A percentile compares a stretch with the other conserved stretches of the same genome.
Evolutionary conservation across 129 eudicot genomes (phyloP).

Genomic region (Chrysanthemum makinoi): DNA sequence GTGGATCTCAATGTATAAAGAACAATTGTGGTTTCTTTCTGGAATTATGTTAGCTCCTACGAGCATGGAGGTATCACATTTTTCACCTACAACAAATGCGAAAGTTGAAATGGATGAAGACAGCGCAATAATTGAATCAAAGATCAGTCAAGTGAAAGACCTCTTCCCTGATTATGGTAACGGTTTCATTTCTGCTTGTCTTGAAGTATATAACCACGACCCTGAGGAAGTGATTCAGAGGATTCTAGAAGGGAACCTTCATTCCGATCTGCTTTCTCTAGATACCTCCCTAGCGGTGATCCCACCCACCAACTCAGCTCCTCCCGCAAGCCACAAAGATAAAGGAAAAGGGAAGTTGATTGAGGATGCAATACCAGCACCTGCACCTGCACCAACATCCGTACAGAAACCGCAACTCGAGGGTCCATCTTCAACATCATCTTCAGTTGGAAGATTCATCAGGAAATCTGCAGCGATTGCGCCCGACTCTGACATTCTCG

Average conservation of each 20-base stretch:
- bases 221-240: conserved; percentile 91
- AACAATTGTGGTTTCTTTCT: conserved; percentile 59
- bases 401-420: background rate
- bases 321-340: conserved; percentile 39
- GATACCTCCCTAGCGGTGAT: conserved; percentile 57
- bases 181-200: conserved; percentile 84
- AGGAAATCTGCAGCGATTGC: conserved; percentile 46
- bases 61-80: conserved; percentile 13
- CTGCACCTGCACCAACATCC: background rate
- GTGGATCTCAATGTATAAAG: conserved; percentile 77
- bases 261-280: conserved; percentile 62
- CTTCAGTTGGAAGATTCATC: conserved; percentile 68
- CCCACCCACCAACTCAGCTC: conserved; percentile 39
- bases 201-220: conserved; percentile 80
- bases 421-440: conserved; percentile 44
- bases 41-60: conserved; percentile 39
- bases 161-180: conserved; percentile 91
- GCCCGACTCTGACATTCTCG: conserved; percentile 42
- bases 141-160: conserved; percentile 91
- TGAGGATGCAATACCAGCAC: conserved; percentile 29
- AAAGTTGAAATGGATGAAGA: conserved; percentile 69
- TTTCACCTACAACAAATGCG: conserved; percentile 18
- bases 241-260: conserved; percentile 85
- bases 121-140: conserved; percentile 67
- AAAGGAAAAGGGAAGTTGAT: conserved; percentile 88